Evolutionary conservation across 179 eudicot genomes (phyloP), one percentile per base, ranked within the genome.

Genomic region (Amaranthus tricolor): DNA sequence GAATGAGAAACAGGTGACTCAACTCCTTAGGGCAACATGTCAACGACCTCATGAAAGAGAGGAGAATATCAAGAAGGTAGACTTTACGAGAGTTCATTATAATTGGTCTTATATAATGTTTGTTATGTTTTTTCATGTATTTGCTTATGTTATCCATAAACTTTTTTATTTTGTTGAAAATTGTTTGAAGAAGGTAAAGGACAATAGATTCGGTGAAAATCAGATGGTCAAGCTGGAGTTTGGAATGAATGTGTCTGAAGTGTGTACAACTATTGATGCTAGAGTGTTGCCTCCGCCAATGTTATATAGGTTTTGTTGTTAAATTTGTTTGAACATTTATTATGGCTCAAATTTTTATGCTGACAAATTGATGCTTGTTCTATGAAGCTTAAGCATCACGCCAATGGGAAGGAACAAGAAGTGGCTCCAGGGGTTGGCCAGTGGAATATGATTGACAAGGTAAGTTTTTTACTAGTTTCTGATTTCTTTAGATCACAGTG

Each of bases 401-500:
- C 78, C 17, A 68, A 81, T 76, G 91, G 94, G 9, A 78, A 65
- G 64, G 88, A 88, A 48, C 53, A 76, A 19, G 63, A 17, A 59
- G 83, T 87, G 55, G 80, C 86, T 48, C 97, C 97, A 11, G 75
- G 78, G 4, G 86, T 85, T 11, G 97, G 97, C 5, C 85, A 80
- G 50, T 94, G 98, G 98, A 94, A 94, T 45, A 94, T 92, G 98
- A 94, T 92, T 0, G 78, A 85, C 15, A 88, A 86, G 90, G 98
- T 94, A 62, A 73, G 11, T 52, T 17, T 62, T 53, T n/a, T n/a
- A 12, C n/a, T 31, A 21, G 55, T 49, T n/a, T 65, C 40, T 31
- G 19, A 60, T 51, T 68, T 4, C 15, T 31, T 16, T 16, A 21
- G 59, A 53, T 43, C 52, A 11, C 45, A 5, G 48, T 44, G 45